Evolutionary conservation across 169 alveolate species (phyloP).

Genomic region (Eimeria necatrix): DNA sequence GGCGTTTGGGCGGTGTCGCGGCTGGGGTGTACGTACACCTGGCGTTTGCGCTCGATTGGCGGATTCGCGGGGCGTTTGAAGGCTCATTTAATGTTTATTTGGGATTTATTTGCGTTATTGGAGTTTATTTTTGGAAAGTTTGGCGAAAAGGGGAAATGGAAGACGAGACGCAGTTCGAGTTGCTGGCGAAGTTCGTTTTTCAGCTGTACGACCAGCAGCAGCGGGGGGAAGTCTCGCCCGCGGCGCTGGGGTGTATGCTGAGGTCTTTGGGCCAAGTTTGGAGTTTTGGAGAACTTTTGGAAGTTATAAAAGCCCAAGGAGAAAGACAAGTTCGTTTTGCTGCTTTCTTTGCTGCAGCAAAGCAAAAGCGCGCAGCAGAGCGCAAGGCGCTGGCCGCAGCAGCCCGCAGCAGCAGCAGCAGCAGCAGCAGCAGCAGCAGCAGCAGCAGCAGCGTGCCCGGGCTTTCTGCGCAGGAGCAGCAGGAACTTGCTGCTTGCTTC

Average conservation of each 20-base stretch:
- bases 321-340: background rate
- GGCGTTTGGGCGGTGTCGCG: no score
- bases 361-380: slow-evolving; percentile 38
- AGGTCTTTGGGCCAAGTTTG: slow-evolving; percentile 69
- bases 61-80: no score
- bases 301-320: background rate
- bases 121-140: no score
- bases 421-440: background rate
- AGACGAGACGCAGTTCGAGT: background rate
- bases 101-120: no score
- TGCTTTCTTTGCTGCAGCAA: background rate
- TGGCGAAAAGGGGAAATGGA: background rate
- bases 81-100: no score
- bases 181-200: background rate
- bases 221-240: background rate
- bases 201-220: background rate
- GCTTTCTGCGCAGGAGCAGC: background rate
- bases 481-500: slow-evolving; percentile 56
- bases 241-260: slow-evolving; percentile 45
- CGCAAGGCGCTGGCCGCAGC: background rate
- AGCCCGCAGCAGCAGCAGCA: background rate
- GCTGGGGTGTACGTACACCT: no score
- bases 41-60: no score
- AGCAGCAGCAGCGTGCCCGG: background rate
- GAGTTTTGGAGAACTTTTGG: slow-evolving; percentile 7